Conservation (phyloP, 768 basidiomycete genomes). For the Gymnopilus junonius region DNA sequence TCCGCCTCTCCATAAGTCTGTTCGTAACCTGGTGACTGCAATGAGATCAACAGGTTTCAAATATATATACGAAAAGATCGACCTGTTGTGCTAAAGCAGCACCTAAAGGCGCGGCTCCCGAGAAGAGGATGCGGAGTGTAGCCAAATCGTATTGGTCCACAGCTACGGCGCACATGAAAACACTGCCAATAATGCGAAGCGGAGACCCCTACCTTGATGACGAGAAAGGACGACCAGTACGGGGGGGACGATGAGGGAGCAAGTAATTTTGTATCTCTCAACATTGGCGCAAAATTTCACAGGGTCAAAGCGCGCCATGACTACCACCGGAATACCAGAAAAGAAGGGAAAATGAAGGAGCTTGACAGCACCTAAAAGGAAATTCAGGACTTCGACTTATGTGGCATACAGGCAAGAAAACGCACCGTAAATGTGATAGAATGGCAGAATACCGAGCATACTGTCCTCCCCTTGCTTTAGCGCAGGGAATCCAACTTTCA, state of each 20-base stretch:
- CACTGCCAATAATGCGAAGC: background rate
- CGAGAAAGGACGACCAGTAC: constrained; percentile 78
- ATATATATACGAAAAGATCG: constrained; percentile 1
- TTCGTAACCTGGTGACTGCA: constrained; percentile 34
- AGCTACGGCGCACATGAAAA: constrained; percentile 36
- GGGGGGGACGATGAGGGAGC: constrained; percentile 74
- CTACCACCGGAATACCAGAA: constrained; percentile 52
- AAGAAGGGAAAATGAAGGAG: constrained; percentile 63
- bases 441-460: constrained; percentile 68
- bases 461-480: constrained; percentile 47
- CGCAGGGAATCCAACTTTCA: constrained; percentile 46
- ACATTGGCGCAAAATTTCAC: constrained; percentile 66
- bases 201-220: constrained; percentile 58
- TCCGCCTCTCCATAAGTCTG: constrained; percentile 39
- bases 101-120: constrained; percentile 84
- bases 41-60: background rate
- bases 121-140: constrained; percentile 59
- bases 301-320: constrained; percentile 77
- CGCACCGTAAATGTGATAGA: constrained; percentile 50
- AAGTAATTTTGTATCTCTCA: constrained; percentile 64
- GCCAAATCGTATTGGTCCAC: constrained; percentile 71
- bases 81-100: constrained; percentile 60
- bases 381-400: background rate
- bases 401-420: background rate
- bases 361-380: constrained; percentile 55